A percentile compares a stretch with the other conserved stretches of the same genome.
Evolutionary conservation across 345 rosid species (phyloP).

Genomic region (Excoecaria agallocha): DNA sequence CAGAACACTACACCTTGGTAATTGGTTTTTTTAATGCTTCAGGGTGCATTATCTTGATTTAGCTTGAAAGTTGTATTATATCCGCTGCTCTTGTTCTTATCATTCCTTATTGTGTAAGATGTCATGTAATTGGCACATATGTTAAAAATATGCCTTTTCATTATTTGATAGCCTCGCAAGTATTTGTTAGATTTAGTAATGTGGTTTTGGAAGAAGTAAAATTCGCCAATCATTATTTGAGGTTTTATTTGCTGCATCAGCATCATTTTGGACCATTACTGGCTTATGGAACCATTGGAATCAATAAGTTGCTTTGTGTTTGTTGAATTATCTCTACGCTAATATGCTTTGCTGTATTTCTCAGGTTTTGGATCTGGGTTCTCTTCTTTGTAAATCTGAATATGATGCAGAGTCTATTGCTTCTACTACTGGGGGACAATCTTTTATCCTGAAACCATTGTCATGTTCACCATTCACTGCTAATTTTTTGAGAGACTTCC

Average conservation of each 20-base stretch:
- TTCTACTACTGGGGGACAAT: conserved; percentile 35
- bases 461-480: conserved; percentile 28
- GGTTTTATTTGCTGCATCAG: background rate
- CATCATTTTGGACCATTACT: background rate
- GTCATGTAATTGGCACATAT: background rate
- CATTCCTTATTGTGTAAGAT: background rate
- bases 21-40: conserved; percentile 20
- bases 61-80: conserved; percentile 8
- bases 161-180: background rate
- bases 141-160: background rate
- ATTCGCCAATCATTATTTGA: background rate
- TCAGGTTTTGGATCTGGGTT: conserved; percentile 55
- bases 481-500: conserved; percentile 29
- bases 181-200: background rate
- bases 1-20: conserved; percentile 64
- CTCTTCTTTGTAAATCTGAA: conserved; percentile 43
- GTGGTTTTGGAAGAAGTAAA: background rate
- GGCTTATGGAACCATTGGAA: background rate
- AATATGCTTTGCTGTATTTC: conserved; percentile 21
- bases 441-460: conserved; percentile 30
- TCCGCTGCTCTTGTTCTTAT: background rate
- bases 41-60: background rate
- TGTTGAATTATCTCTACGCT: conserved; percentile 7
- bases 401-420: conserved; percentile 31
- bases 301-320: conserved; percentile 4